Percentiles rank a stretch among this genome's conserved stretches.
These are phyloP conservation scores for Podaxis carcinomalis DNA, from an alignment of 768 basidiomycete species.

Conservation along the genomic window DNA sequence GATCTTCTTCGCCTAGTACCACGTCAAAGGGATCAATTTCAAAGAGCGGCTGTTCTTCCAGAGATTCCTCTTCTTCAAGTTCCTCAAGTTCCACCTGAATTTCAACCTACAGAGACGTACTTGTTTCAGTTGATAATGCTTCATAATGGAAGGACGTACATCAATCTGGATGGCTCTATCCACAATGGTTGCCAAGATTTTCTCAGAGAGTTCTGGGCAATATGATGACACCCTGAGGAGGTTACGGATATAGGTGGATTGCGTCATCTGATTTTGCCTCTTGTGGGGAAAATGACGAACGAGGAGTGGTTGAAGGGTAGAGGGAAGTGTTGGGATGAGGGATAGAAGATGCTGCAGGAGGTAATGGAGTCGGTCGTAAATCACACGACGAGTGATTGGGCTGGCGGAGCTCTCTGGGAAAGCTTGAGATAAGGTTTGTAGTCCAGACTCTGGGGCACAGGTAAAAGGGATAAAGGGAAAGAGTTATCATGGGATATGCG, in stretches of 20 bases:
- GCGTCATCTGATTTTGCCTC: constrained; percentile 72
- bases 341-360: constrained; percentile 85
- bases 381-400: constrained; percentile 74
- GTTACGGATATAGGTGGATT: constrained; percentile 90
- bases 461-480: constrained; percentile 6
- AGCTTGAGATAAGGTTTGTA: constrained; percentile 54
- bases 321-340: constrained; percentile 88
- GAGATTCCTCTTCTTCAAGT: constrained; percentile 64
- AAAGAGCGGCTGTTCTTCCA: constrained; percentile 44
- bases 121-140: neutral
- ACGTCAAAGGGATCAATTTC: constrained; percentile 85
- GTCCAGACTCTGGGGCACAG: constrained; percentile 55
- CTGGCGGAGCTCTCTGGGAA: constrained; percentile 59
- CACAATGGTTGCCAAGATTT: constrained; percentile 80
- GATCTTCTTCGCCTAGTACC: constrained; percentile 73
- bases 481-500: neutral
- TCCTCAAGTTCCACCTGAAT: constrained; percentile 96
- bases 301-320: constrained; percentile 81
- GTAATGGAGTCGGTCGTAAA: constrained; percentile 84
- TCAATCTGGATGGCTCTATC: constrained; percentile 97
- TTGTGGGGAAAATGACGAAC: constrained; percentile 90
- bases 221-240: constrained; percentile 78
- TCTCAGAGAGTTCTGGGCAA: constrained; percentile 83
- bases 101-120: constrained; percentile 61
- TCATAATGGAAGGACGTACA: constrained; percentile 42